phyloP scores from a whole-genome alignment of 2,329 filamentous ascomycete species.

The Biscogniauxia marginata region DNA sequence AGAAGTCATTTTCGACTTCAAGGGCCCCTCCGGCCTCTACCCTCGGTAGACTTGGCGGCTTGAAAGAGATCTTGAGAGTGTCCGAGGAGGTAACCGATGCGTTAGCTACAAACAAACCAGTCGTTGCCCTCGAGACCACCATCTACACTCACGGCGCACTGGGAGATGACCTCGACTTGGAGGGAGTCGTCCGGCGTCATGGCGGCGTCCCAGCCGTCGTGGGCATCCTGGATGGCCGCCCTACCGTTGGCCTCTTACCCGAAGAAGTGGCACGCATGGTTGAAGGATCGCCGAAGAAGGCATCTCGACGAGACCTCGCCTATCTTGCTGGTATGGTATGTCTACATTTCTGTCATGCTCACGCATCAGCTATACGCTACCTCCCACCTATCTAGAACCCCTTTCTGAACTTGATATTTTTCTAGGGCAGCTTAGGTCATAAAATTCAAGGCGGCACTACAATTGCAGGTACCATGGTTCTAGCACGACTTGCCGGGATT shows the following conservation, averaged over 20 bases:
- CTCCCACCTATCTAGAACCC: neutral
- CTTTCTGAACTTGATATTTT: constrained; percentile 11
- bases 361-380: neutral
- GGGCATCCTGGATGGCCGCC: constrained; percentile 79
- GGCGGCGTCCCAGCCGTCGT: constrained; percentile 89
- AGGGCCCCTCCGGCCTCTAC: constrained; percentile 9
- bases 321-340: constrained; percentile 75
- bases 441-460: constrained; percentile 87
- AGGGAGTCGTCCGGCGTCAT: constrained; percentile 75
- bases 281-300: constrained; percentile 70
- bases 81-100: constrained; percentile 83
- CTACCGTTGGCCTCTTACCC: constrained; percentile 72
- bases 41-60: constrained; percentile 23
- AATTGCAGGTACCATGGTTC: constrained; percentile 87
- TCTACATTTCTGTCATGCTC: constrained; percentile 11
- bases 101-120: constrained; percentile 69
- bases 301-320: constrained; percentile 83
- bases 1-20: constrained; percentile 14
- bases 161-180: constrained; percentile 69
- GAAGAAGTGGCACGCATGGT: constrained; percentile 75
- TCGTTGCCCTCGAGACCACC: constrained; percentile 91
- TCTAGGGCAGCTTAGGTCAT: constrained; percentile 61
- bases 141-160: constrained; percentile 95
- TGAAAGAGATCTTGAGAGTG: constrained; percentile 59
- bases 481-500: constrained; percentile 84